Base-by-base conservation (phyloP, 257 asterid genomes). In the Eucommia ulmoides region DNA sequence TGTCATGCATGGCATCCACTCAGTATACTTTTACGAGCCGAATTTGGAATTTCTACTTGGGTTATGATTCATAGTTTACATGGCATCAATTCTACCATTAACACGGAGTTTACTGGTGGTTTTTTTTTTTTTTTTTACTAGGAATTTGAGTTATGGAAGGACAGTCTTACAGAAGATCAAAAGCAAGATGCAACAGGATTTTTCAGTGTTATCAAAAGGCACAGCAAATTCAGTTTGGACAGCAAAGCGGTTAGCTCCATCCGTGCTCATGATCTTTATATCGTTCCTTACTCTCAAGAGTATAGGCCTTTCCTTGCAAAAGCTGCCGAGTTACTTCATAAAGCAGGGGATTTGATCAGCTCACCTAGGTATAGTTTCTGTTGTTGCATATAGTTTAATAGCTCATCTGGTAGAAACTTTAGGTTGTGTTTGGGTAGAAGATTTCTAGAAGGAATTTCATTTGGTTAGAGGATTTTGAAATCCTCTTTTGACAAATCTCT, bases 111-210 rank as follows among this genome's bases (percentile, higher is more conserved):
- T n/a, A n/a, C n/a, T n/a, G n/a, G n/a, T n/a, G n/a, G n/a, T n/a
- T n/a, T 20, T 22, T 24, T 22, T 35, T 33, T 56, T 63, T 12
- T 65, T 21, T 45, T 49, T 38, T 51, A 44, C 8, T 58, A 89
- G 98, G 98, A 89, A 70, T 89, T 89, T 58, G 83, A 83, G 45
- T 63, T 78, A 64, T 89, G 96, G 98, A 78, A 75, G 70, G 68
- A 76, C 33, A 74, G 81, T 66, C 96, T 89, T 23, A 72, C 75
- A 15, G 88, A 74, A 62, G 93, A 80, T 59, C 61, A 80, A 70
- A 80, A 70, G 74, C 68, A 69, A 64, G 93, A 85, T 63, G 98
- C 98, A 45, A 76, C 70, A 4, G 78, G 77, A 45, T 89, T 82
- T 74, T 89, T 89, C 79, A 78, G 64, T 57, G 92, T 89, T 50